Conservation (phyloP, 2,329 filamentous ascomycete species). For the Alternaria arborescens region DNA sequence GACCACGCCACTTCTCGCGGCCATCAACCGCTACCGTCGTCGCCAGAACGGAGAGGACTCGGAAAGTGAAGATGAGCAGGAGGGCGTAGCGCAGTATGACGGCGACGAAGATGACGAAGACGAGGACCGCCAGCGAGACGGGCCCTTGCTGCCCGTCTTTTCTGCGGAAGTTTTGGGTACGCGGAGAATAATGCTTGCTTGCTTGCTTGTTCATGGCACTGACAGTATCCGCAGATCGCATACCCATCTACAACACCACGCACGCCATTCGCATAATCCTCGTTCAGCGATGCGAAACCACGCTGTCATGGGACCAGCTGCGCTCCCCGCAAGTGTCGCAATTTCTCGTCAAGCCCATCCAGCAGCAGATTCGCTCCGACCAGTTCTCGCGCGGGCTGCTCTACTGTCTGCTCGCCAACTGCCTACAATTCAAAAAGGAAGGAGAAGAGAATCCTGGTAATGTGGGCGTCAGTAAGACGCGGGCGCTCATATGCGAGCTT, state of each 20-base stretch:
- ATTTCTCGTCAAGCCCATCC: conserved; percentile 94
- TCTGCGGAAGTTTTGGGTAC: conserved; percentile 50
- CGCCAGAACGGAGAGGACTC: conserved; percentile 34
- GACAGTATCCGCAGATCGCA: conserved; percentile 67
- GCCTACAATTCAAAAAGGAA: conserved; percentile 91
- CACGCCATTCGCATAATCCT: conserved; percentile 89
- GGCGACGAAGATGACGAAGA: conserved; percentile 40
- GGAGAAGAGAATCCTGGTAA: conserved; percentile 82
- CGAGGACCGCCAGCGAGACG: conserved; percentile 39
- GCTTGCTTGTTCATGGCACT: conserved; percentile 37
- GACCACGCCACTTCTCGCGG: conserved; percentile 48
- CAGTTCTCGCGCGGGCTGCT: conserved; percentile 88
- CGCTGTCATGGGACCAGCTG: conserved; percentile 91
- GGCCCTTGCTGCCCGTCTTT: conserved; percentile 53
- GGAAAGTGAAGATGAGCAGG: conserved; percentile 30
- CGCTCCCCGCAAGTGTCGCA: conserved; percentile 95
- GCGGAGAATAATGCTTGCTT: conserved; percentile 16
- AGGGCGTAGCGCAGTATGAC: conserved; percentile 35
- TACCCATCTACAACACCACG: conserved; percentile 89
- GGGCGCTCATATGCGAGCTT: conserved; percentile 88
- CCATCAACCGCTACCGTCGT: conserved; percentile 40
- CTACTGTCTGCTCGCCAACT: conserved; percentile 92
- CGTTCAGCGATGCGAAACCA: conserved; percentile 86
- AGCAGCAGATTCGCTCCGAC: conserved; percentile 82
- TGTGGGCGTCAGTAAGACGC: conserved; percentile 81